Evolutionary conservation across 2,329 filamentous ascomycete genomes (phyloP).

Genomic region (Penicillium sp.): DNA sequence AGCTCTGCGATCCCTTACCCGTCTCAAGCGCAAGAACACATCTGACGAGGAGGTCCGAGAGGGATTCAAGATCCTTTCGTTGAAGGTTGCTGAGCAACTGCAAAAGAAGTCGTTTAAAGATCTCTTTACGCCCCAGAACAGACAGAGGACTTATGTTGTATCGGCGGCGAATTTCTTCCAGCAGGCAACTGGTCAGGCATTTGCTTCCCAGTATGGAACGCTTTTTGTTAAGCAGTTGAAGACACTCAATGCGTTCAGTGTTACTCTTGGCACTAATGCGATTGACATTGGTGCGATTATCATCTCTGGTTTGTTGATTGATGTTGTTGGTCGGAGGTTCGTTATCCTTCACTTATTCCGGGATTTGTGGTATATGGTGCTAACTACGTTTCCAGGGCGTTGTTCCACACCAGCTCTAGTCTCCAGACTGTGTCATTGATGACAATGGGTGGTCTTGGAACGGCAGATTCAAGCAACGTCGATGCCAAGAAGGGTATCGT

Average conservation of each 20-base stretch:
- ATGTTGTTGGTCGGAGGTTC: constrained; percentile 10
- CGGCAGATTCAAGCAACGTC: constrained; percentile 21
- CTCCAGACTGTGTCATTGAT: constrained; percentile 33
- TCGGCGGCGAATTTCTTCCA: constrained; percentile 11
- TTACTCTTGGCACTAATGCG: constrained; percentile 8
- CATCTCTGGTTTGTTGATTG: constrained; percentile 23
- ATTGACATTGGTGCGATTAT: constrained; percentile 11
- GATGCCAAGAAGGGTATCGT: constrained; percentile 26
- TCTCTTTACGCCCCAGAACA: constrained; percentile 18
- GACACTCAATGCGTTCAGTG: constrained; percentile 17
- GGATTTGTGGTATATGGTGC: background rate
- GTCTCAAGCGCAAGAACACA: constrained; percentile 3
- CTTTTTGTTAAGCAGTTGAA: constrained; percentile 13
- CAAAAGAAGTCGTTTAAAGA: constrained; percentile 12
- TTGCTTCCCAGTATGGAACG: constrained; percentile 15
- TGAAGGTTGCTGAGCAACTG: constrained; percentile 7
- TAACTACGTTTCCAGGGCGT: background rate
- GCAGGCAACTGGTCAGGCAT: constrained; percentile 14
- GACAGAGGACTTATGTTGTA: constrained; percentile 14
- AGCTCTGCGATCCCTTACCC: constrained; percentile 23
- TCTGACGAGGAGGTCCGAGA: constrained; percentile 5
- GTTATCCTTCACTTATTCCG: background rate
- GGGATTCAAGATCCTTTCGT: constrained; percentile 1
- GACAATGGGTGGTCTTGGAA: constrained; percentile 41
- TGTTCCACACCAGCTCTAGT: constrained; percentile 21